Evolutionary conservation across 208 protist genomes (phyloP), one percentile per base, ranked within the genome.

Genomic region (Leishmania mexicana): DNA sequence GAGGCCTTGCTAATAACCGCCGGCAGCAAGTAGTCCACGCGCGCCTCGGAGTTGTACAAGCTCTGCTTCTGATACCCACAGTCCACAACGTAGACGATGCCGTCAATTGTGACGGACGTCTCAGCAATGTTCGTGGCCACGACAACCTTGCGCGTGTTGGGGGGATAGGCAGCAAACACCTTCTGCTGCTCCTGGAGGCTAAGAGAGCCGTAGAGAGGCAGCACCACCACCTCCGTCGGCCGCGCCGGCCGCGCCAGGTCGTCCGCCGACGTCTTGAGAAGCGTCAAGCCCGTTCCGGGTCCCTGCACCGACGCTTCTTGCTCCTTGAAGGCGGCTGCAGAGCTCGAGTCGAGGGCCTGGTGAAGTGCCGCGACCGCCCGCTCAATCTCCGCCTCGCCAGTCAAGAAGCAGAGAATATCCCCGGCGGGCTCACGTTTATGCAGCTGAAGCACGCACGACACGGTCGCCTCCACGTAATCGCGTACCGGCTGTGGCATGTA

Each of bases 61-160:
- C 98, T 99, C 87, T 99, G 99, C 92, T 99, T 99, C 70, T 98
- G 92, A 78, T 99, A 99, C 31, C 99, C 99, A 45, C 98, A 97
- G 92, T 99, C 99, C 24, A 99, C 94, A 7, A 99, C 99, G 86
- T 99, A 99, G 42, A 99, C 99, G 73, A 99, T 98, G 73, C 99
- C 99, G 78, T 99, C 99, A 81, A 99, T 99, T 5, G 99, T 99
- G 31, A 99, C 87, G 3, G 99, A 99, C 7, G 99, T 99, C 87
- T 99, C 99, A 10, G 99, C 99, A 73, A 99, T 99, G 91, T 99
- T 99, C 10, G 99, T 99, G 1, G 99, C 88, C 49, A 99, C 91
- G 1, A 99, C 95, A 31, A 99, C 94, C 86, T 99, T 99, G 64
- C 98, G 86, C 40, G 79, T 85, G 81, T 91, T 64, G n/a, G 82